Percentiles rank a stretch among this genome's conserved stretches.
phyloP scores from a whole-genome alignment of 2,329 filamentous ascomycete species.

The Colletotrichum sp. region DNA sequence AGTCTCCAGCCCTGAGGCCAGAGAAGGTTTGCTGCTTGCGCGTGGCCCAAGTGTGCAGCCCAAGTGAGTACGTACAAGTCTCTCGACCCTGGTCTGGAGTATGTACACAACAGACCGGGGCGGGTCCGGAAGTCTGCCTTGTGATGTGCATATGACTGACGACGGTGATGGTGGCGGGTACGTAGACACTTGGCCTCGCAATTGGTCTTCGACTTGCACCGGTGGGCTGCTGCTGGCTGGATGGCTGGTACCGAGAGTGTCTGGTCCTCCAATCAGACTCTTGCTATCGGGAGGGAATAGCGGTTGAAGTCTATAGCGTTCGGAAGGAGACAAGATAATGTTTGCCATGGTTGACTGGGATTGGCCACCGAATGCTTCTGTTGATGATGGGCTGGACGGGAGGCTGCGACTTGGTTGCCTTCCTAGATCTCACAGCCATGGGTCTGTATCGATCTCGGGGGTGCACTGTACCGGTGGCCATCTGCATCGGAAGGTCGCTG shows the following conservation, averaged over 20 bases:
- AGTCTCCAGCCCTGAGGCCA: neutral
- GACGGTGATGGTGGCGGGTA: neutral
- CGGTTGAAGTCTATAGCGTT: neutral
- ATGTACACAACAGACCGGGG: neutral
- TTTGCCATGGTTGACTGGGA: neutral
- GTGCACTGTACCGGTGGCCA: neutral
- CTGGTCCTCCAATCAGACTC: neutral
- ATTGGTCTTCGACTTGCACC: neutral
- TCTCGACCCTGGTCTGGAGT: neutral
- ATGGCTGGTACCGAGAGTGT: neutral
- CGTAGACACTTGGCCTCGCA: neutral
- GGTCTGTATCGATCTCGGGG: constrained; percentile 10
- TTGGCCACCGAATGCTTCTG: neutral
- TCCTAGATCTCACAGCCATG: constrained; percentile 12
- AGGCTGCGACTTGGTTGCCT: constrained; percentile 8
- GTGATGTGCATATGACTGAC: neutral
- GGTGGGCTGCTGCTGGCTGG: neutral
- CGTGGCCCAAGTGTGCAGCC: neutral
- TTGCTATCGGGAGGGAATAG: neutral
- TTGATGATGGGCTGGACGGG: neutral
- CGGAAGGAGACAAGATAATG: neutral
- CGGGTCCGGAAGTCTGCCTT: neutral
- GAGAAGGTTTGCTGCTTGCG: neutral
- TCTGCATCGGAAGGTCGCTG: neutral
- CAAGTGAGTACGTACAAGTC: neutral